Evolutionary conservation across 2,329 filamentous ascomycete genomes (phyloP).

Genomic region (Paracorniculantispora psalliotae): DNA sequence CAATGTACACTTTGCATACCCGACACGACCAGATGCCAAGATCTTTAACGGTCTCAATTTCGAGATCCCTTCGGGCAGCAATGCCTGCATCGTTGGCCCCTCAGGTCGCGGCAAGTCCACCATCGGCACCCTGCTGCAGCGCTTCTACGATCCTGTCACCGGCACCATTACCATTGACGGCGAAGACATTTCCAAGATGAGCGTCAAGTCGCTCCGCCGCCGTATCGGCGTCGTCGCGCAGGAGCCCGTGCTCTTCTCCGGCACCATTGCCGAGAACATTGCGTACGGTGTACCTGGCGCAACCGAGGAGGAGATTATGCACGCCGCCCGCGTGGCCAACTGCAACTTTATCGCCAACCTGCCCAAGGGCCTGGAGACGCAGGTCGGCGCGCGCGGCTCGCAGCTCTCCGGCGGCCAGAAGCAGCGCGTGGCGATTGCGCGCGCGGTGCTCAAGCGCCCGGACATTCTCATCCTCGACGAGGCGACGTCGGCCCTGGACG

Average conservation of each 20-base stretch:
- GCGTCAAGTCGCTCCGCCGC: slow-evolving; percentile 84
- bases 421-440: slow-evolving; percentile 93
- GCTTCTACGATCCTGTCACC: slow-evolving; percentile 80
- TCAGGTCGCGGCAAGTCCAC: slow-evolving; percentile 96
- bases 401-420: slow-evolving; percentile 96
- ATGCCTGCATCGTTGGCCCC: slow-evolving; percentile 93
- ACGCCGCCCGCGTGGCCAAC: slow-evolving; percentile 85
- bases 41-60: slow-evolving; percentile 91
- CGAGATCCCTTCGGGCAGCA: slow-evolving; percentile 85
- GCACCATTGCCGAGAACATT: slow-evolving; percentile 83
- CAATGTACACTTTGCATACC: slow-evolving; percentile 84
- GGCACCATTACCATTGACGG: slow-evolving; percentile 81
- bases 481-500: slow-evolving; percentile 93
- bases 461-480: slow-evolving; percentile 97
- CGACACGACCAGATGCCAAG: slow-evolving; percentile 82
- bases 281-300: slow-evolving; percentile 82
- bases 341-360: slow-evolving; percentile 96
- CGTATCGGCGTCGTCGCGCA: slow-evolving; percentile 94
- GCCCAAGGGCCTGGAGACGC: slow-evolving; percentile 89
- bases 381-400: slow-evolving; percentile 87
- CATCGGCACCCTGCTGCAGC: slow-evolving; percentile 78
- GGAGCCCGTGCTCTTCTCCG: slow-evolving; percentile 88
- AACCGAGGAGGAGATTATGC: slow-evolving; percentile 72
- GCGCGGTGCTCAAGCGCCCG: slow-evolving; percentile 89
- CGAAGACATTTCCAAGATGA: slow-evolving; percentile 76